These are phyloP conservation scores for Adansonia rubrostipa DNA, from an alignment of 441 rosid genomes.

Conservation along the genomic window DNA sequence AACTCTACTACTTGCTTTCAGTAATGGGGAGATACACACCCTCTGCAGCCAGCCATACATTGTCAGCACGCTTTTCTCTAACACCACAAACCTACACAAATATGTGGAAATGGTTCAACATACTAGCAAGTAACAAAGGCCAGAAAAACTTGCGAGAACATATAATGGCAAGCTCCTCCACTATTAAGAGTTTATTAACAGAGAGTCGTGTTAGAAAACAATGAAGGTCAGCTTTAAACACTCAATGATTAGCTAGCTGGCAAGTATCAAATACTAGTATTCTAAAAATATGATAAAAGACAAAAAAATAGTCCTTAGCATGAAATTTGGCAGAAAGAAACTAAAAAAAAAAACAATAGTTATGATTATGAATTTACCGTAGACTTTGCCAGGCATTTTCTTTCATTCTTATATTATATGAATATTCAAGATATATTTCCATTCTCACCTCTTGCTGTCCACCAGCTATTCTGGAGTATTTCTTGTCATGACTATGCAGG, in stretches of 20 bases:
- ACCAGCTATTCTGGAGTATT: slow-evolving; percentile 91
- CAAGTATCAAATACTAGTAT: background rate
- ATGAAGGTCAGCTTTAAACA: background rate
- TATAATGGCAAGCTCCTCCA: slow-evolving; percentile 4
- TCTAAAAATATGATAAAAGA: background rate
- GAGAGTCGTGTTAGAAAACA: background rate
- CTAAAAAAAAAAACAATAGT: background rate
- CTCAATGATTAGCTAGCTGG: background rate
- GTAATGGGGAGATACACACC: slow-evolving; percentile 88
- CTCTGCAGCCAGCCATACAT: slow-evolving; percentile 94
- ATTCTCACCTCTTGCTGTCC: slow-evolving; percentile 97
- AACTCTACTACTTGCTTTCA: slow-evolving; percentile 48
- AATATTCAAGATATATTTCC: background rate
- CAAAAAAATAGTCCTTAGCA: background rate
- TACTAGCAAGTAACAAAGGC: background rate
- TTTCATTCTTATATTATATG: background rate
- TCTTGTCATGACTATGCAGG: slow-evolving; percentile 96
- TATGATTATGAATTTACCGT: background rate
- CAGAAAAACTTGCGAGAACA: background rate
- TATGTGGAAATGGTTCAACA: slow-evolving; percentile 21
- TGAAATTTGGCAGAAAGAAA: background rate
- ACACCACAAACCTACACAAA: slow-evolving; percentile 78
- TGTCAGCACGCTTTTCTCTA: slow-evolving; percentile 83
- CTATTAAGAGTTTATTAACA: background rate
- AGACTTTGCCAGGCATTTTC: background rate